Base-by-base conservation (phyloP, 768 basidiomycete species). In the Dentipellis fragilis region DNA sequence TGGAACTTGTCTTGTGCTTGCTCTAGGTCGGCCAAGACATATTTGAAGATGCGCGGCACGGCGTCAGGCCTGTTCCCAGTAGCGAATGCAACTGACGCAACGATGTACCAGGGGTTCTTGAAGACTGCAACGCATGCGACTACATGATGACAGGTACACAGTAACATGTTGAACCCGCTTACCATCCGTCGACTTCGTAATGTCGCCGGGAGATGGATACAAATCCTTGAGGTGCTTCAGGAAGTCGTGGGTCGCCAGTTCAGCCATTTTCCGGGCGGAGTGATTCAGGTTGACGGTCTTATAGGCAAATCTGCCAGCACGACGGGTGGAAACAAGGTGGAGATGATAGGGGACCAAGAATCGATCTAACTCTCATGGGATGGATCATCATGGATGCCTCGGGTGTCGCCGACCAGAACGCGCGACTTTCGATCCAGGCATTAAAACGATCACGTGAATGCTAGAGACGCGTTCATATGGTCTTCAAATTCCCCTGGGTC, bases 51-150 rank as follows among this genome's bases (percentile, higher is more conserved):
- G 46, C 65, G 63, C 9, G 81, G 79, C 35, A 84, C 78, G 1
- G 71, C 81, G 34, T 84, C 81, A 3, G 83, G 76, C 36, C 69
- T 68, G 61, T 86, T 87, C 63, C 77, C 75, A 7, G 80, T 78
- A 57, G 74, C 75, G 63, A 83, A 83, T 1, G 77, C 72, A 35
- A 82, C 77, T 8, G 77, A 75, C 2, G 80, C 73, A 35, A 84
- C 69, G 45, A 84, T 71, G 56, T 78, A 80, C 84, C 84, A 86
- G 9, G 83, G 77, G 54, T 75, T 81, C 3, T 63, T 51, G 11
- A 72, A 8, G 35, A 39, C 42, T 54, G 3, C 37, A 48, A n/a
- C n/a, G 14, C 7, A 9, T 16, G 14, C n/a, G 14, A 45, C n/a
- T 16, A 42, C 9, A 52, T 39, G 45, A 52, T 47, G 47, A 48